phyloP scores from a whole-genome alignment of 176 grass and related monocot species.

The Stipa capillata region DNA sequence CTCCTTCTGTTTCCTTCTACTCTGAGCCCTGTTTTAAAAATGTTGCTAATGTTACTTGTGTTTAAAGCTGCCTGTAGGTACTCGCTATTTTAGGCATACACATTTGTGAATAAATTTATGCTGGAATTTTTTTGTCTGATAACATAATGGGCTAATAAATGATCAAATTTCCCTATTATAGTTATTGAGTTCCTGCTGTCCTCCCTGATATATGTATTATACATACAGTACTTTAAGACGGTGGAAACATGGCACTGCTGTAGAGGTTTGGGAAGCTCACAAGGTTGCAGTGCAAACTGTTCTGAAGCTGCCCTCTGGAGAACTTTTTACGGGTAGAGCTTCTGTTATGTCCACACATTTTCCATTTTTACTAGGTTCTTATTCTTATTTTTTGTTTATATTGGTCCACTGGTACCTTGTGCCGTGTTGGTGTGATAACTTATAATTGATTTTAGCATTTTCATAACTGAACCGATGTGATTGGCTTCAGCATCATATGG shows the following conservation, averaged over 20 bases:
- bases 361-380: constrained; percentile 7
- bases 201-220: constrained; percentile 17
- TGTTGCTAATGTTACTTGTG: background rate
- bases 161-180: background rate
- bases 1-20: background rate
- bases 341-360: background rate
- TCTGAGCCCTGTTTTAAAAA: background rate
- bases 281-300: constrained; percentile 88
- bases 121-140: constrained; percentile 4
- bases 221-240: constrained; percentile 69
- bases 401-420: background rate
- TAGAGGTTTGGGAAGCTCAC: constrained; percentile 97
- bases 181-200: background rate
- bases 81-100: background rate
- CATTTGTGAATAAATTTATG: constrained; percentile 6
- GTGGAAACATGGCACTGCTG: constrained; percentile 68
- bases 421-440: background rate
- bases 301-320: constrained; percentile 67
- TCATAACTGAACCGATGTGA: background rate
- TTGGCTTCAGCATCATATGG: background rate
- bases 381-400: background rate
- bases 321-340: constrained; percentile 70
- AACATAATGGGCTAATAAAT: background rate
- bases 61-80: background rate
- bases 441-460: background rate